These are phyloP conservation scores for Byssothecium circinans DNA, from an alignment of 2,329 filamentous ascomycete species.

Conservation along the genomic window DNA sequence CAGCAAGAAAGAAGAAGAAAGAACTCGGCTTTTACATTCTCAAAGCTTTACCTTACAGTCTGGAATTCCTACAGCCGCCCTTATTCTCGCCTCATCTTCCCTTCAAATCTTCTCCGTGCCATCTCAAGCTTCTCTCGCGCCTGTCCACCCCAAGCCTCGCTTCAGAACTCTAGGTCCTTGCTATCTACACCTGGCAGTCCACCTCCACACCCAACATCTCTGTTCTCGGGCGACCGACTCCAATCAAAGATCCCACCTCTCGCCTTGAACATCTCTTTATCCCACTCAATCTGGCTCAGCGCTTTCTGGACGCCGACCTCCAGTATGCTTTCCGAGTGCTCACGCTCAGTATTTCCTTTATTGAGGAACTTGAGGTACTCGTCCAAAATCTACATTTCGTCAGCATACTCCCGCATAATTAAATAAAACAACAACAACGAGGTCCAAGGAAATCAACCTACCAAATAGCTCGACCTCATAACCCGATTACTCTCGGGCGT, in stretches of 20 bases:
- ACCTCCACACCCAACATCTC: slow-evolving; percentile 1
- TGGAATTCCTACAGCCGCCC: no score
- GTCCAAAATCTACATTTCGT: slow-evolving; percentile 45
- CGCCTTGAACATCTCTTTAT: slow-evolving; percentile 48
- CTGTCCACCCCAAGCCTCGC: no score
- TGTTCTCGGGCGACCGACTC: slow-evolving; percentile 22
- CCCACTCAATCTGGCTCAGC: slow-evolving; percentile 51
- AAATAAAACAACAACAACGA: background rate
- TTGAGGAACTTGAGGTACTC: slow-evolving; percentile 57
- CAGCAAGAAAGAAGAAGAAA: no score
- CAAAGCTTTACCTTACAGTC: no score
- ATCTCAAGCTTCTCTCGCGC: no score
- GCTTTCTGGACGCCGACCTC: slow-evolving; percentile 53
- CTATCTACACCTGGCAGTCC: background rate
- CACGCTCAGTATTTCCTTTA: slow-evolving; percentile 36
- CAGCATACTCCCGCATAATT: no score
- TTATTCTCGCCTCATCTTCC: no score
- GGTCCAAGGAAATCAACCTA: slow-evolving; percentile 1
- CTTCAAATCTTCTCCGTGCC: no score
- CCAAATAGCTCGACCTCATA: slow-evolving; percentile 56
- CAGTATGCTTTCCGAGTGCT: slow-evolving; percentile 38
- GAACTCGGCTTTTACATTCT: no score
- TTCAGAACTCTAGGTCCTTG: slow-evolving; percentile 11
- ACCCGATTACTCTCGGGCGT: slow-evolving; percentile 54
- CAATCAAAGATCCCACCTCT: slow-evolving; percentile 56